Evolutionary conservation across 2,329 filamentous ascomycete species (phyloP).

Genomic region (Biscogniauxia sp.): DNA sequence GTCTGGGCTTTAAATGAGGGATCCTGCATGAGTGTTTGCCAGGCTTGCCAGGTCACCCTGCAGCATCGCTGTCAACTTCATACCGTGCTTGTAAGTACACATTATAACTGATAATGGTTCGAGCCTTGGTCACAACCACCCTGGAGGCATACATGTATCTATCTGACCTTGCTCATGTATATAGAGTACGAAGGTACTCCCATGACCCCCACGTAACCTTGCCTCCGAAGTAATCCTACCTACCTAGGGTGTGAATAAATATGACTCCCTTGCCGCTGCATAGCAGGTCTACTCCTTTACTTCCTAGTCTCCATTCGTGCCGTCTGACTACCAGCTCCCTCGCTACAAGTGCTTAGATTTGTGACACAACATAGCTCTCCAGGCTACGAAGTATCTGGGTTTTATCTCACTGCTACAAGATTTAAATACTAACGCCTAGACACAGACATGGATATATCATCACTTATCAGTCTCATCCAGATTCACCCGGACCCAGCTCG

Average conservation of each 20-base stretch:
- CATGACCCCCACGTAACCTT: background rate
- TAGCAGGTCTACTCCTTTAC: background rate
- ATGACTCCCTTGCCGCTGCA: background rate
- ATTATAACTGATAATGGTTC: background rate
- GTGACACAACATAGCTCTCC: background rate
- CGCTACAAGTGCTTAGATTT: background rate
- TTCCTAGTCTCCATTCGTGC: background rate
- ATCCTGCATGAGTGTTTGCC: slow-evolving; percentile 19
- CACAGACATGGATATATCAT: background rate
- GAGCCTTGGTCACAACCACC: background rate
- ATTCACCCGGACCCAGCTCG: background rate
- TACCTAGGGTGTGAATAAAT: background rate
- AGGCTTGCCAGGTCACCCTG: slow-evolving; percentile 17
- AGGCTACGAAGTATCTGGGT: background rate
- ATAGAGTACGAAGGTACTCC: background rate
- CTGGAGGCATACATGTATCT: background rate
- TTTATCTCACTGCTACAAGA: background rate
- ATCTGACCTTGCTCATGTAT: background rate
- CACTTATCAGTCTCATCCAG: background rate
- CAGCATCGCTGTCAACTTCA: slow-evolving; percentile 12
- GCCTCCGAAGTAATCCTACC: background rate
- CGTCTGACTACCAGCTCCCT: background rate
- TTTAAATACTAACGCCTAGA: background rate
- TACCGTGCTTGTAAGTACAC: background rate
- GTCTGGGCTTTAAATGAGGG: slow-evolving; percentile 13